Evolutionary conservation across 495 filamentous ascomycete species (phyloP).

Genomic region (Trichocladium uniseriatum): DNA sequence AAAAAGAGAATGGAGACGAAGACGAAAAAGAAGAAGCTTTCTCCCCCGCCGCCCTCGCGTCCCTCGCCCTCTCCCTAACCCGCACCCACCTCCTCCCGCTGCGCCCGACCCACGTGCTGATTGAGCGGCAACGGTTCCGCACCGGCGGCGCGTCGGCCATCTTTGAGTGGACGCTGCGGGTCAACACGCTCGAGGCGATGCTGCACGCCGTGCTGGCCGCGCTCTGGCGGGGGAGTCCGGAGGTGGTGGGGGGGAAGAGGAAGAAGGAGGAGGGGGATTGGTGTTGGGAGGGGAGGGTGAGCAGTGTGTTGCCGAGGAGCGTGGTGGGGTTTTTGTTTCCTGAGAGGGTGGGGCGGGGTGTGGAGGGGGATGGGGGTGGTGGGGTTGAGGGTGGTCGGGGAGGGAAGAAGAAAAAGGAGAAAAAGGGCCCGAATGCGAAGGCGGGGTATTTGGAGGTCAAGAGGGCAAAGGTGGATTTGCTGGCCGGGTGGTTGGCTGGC

Average conservation of each 20-base stretch:
- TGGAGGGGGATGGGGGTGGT: neutral
- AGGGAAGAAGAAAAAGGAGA: constrained; percentile 5
- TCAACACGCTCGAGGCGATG: constrained; percentile 87
- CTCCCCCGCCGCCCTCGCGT: constrained; percentile 48
- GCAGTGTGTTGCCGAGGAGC: constrained; percentile 30
- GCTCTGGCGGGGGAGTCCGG: constrained; percentile 23
- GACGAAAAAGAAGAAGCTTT: constrained; percentile 35
- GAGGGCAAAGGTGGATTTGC: constrained; percentile 56
- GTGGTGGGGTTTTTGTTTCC: constrained; percentile 33
- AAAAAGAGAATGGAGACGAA: neutral
- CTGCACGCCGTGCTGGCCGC: constrained; percentile 66
- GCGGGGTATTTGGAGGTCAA: constrained; percentile 34
- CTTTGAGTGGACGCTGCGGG: constrained; percentile 81
- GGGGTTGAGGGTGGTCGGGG: constrained; percentile 11
- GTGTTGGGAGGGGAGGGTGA: constrained; percentile 31
- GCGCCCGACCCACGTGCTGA: constrained; percentile 63
- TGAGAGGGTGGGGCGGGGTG: neutral
- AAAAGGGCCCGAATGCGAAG: neutral
- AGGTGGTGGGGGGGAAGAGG: neutral
- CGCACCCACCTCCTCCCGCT: constrained; percentile 39
- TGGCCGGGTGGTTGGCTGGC: constrained; percentile 45
- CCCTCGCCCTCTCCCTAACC: constrained; percentile 54
- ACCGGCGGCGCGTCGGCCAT: constrained; percentile 53
- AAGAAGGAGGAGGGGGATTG: constrained; percentile 22
- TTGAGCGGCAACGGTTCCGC: constrained; percentile 86